Percentiles rank a stretch among this genome's conserved stretches.
phyloP scores from a whole-genome alignment of 1,139 yeast genomes.

The Diutina catenulata region DNA sequence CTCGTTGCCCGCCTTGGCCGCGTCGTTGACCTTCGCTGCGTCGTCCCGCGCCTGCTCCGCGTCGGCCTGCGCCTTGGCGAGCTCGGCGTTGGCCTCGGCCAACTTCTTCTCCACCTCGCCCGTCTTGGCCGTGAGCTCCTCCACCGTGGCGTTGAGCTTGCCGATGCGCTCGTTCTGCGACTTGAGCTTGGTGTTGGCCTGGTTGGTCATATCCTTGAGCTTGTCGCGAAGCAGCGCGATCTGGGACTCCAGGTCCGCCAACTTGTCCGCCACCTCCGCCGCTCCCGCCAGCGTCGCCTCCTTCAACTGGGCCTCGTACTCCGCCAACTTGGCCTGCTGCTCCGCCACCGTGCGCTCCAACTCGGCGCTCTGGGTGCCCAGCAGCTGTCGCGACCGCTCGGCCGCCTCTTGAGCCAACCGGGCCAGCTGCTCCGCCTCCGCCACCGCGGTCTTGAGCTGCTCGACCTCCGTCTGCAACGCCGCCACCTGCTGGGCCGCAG shows the following conservation, averaged over 20 bases:
- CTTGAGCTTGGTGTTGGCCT: background rate
- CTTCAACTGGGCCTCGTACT: background rate
- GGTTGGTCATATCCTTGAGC: background rate
- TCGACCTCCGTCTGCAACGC: background rate
- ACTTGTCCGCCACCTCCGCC: background rate
- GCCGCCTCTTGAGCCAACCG: background rate
- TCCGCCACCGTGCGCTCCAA: background rate
- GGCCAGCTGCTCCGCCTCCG: background rate
- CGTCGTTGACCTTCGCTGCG: background rate
- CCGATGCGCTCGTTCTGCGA: background rate
- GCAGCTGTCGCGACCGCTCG: background rate
- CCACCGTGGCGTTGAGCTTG: background rate
- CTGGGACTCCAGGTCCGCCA: background rate
- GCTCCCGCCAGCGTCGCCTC: background rate
- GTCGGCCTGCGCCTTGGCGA: background rate
- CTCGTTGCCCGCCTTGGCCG: background rate
- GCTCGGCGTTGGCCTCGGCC: background rate
- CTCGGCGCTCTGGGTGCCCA: background rate
- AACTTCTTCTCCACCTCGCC: background rate
- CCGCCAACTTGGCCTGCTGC: too few species aligned
- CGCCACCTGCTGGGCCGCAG: slow-evolving; percentile 5
- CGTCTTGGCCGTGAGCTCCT: background rate
- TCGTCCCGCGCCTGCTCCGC: background rate
- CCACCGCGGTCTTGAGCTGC: background rate
- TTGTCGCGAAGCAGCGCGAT: background rate